phyloP scores from a whole-genome alignment of 352 stramenopile species.

The Pythium monospermum region DNA sequence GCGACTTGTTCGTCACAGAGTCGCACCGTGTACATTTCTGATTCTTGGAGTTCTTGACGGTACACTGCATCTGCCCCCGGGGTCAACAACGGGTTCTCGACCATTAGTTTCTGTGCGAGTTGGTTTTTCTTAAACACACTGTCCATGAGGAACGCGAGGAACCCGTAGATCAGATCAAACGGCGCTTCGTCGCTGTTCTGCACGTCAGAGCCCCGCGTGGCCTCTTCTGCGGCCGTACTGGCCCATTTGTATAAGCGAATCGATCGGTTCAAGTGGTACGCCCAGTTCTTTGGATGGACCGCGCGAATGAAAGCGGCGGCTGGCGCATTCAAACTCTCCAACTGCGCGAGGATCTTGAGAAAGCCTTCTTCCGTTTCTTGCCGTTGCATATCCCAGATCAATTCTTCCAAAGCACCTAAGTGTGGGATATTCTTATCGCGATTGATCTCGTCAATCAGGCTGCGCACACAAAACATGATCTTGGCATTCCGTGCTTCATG shows the following conservation, averaged over 20 bases:
- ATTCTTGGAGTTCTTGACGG: conserved; percentile 51
- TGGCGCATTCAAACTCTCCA: conserved; percentile 48
- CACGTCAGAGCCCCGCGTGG: conserved; percentile 49
- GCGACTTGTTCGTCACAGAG: conserved; percentile 66
- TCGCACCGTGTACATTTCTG: conserved; percentile 49
- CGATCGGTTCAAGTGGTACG: conserved; percentile 55
- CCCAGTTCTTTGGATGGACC: conserved; percentile 65
- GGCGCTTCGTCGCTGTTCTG: conserved; percentile 64
- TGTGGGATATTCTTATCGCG: conserved; percentile 75
- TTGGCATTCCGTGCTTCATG: conserved; percentile 47
- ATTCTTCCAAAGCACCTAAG: conserved; percentile 48
- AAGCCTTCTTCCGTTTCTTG: conserved; percentile 59
- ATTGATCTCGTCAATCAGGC: conserved; percentile 57
- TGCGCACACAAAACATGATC: conserved; percentile 71
- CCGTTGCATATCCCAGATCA: conserved; percentile 57
- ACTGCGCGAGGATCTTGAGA: conserved; percentile 35
- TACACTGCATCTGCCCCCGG: conserved; percentile 62
- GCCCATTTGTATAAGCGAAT: conserved; percentile 66
- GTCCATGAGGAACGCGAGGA: conserved; percentile 79
- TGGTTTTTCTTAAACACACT: conserved; percentile 69
- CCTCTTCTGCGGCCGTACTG: conserved; percentile 53
- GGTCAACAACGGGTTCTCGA: conserved; percentile 43
- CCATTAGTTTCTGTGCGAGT: conserved; percentile 44
- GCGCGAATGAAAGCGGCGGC: conserved; percentile 50
- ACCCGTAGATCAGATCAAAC: conserved; percentile 78